Base-by-base conservation (phyloP, 2,329 filamentous ascomycete genomes). In the Verticillium nonalfalfae region DNA sequence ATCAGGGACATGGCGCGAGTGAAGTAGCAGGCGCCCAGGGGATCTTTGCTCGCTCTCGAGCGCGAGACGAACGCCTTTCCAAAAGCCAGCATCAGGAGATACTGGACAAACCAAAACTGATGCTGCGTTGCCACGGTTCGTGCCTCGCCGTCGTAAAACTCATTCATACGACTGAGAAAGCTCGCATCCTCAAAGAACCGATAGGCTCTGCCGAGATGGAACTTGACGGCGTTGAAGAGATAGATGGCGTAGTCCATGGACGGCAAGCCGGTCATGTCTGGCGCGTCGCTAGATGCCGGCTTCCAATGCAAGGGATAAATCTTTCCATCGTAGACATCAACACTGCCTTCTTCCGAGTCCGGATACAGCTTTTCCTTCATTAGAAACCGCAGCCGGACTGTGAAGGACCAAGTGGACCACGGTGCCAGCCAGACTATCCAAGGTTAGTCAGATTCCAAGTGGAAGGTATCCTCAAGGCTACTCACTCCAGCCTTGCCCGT, bases 401-500 rank as follows among this genome's bases (percentile, higher is more conserved):
- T 73, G 18, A 74, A 74, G 0, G 72, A 74, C 72, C 72, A 74
- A 6, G 71, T 69, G 0, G 72, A 74, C 56, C 68, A 70, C 0
- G 73, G 73, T 0, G 73, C 68, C 3, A 75, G 62, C 64, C 68
- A 71, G 18, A 71, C 70, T 71, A 26, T 57, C 5, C 54, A 0
- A n/a, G 34, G 59, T 62, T 34, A 21, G 33, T 9, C 7, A 18
- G 2, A 1, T 11, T 7, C 7, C 10, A 5, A 5, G 58, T 55
- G 0, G 36, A 2, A 3, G 36, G 10, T 10, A 34, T 35, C 10
- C 45, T 7, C 10, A 7, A 10, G 6, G 50, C 34, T 2, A 70
- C 74, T 60, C 60, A 77, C 75, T 75, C 75, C 75, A 77, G 13
- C 69, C 70, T 5, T 70, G 68, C 50, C 66, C 70, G 21, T 72